phyloP scores from a whole-genome alignment of 1,284 basidiomycete species.

The Erythrobasidium hasegawianum region DNA sequence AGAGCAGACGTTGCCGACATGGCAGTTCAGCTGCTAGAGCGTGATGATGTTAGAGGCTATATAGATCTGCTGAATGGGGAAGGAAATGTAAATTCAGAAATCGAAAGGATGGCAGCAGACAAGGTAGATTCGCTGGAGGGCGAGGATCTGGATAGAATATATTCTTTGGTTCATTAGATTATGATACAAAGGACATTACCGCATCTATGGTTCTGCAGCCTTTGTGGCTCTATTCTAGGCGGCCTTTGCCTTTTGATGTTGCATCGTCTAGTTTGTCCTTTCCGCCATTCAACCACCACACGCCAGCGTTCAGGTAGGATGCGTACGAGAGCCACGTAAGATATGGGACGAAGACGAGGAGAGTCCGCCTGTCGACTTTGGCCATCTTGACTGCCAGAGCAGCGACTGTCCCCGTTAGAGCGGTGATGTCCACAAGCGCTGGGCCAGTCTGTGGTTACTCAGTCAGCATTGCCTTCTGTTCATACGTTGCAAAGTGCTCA shows the following conservation, averaged over 20 bases:
- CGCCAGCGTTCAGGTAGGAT: conserved; percentile 26
- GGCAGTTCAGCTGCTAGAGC: conserved; percentile 19
- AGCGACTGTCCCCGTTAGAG: conserved; percentile 60
- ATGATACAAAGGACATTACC: no score
- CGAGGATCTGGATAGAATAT: conserved; percentile 25
- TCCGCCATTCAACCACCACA: conserved; percentile 32
- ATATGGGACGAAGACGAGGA: conserved; percentile 38
- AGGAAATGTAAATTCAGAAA: conserved; percentile 1
- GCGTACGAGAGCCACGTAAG: conserved; percentile 61
- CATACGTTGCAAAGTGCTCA: conserved; percentile 44
- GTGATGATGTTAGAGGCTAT: conserved; percentile 19
- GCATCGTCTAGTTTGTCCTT: conserved; percentile 15
- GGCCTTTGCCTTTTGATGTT: conserved; percentile 16
- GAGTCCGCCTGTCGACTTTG: conserved; percentile 36
- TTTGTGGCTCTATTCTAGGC: not conserved
- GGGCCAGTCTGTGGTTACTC: conserved; percentile 50
- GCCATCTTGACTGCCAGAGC: conserved; percentile 58
- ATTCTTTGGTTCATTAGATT: conserved; percentile 10
- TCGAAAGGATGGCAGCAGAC: conserved; percentile 15
- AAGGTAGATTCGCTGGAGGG: conserved; percentile 23
- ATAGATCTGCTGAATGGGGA: conserved; percentile 17
- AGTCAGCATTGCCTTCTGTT: not conserved
- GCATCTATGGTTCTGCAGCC: no score
- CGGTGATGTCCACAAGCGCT: conserved; percentile 61
- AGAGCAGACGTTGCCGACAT: conserved; percentile 30